phyloP scores from a whole-genome alignment of 495 filamentous ascomycete genomes.

The Melanomma pulvis-pyrius region DNA sequence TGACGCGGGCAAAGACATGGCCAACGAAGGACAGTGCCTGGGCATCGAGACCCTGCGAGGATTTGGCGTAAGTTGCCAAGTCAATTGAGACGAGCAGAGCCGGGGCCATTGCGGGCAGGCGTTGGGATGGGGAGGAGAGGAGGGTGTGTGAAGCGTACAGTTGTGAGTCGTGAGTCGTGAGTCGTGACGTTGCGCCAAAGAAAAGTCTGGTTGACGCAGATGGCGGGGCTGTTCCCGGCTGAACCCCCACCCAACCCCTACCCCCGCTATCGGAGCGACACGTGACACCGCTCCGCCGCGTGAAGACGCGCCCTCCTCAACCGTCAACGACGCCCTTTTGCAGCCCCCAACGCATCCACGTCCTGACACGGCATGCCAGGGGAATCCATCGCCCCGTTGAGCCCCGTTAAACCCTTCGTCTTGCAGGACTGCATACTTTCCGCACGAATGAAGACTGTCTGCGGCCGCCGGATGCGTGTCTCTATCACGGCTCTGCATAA shows the following conservation, averaged over 20 bases:
- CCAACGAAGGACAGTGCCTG: constrained; percentile 79
- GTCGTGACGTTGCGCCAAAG: not conserved
- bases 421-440: too few relatives aligned
- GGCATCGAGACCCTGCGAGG: constrained; percentile 60
- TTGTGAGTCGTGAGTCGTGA: not conserved
- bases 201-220: not conserved
- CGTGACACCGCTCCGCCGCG: not conserved
- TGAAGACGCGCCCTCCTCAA: not conserved
- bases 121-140: not conserved
- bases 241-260: not conserved
- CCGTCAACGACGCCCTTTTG: not conserved
- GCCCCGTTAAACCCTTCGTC: too few relatives aligned
- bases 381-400: too few relatives aligned
- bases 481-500: too few relatives aligned
- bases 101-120: constrained; percentile 29
- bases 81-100: constrained; percentile 58
- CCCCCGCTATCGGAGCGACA: constrained; percentile 3
- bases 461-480: too few relatives aligned
- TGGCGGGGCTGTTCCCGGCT: not conserved
- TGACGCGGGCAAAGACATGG: constrained; percentile 70
- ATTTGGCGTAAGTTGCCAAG: constrained; percentile 55
- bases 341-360: not conserved
- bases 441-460: too few relatives aligned
- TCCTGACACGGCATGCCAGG: too few relatives aligned
- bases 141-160: not conserved